phyloP scores from a whole-genome alignment of 441 rosid species.

The Cnidoscolus chayamansa region DNA sequence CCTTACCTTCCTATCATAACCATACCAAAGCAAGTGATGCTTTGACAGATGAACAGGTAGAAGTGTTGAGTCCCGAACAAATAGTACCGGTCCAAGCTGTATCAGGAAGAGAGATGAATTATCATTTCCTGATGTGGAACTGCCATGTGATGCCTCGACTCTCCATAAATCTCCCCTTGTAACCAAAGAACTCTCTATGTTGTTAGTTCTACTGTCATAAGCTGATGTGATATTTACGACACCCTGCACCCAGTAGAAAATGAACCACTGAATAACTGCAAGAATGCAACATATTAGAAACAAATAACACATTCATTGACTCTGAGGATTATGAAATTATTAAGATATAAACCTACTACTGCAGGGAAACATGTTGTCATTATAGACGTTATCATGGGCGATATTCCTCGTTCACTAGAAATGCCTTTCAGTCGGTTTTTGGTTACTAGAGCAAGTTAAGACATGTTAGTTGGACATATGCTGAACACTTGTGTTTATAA shows the following conservation, averaged over 20 bases:
- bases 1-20: slow-evolving; percentile 88
- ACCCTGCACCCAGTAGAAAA: slow-evolving; percentile 47
- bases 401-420: not conserved
- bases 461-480: not conserved
- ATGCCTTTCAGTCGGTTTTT: not conserved
- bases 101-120: slow-evolving; percentile 82
- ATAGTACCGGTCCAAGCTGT: slow-evolving; percentile 89
- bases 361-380: not conserved
- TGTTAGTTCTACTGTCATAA: slow-evolving; percentile 68
- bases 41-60: slow-evolving; percentile 88
- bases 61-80: slow-evolving; percentile 81
- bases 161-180: slow-evolving; percentile 98
- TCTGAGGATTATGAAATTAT: not conserved
- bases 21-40: slow-evolving; percentile 97
- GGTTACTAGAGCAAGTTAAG: not conserved
- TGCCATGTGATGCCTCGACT: slow-evolving; percentile 77
- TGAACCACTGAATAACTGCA: slow-evolving; percentile 15
- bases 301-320: not conserved
- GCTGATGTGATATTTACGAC: slow-evolving; percentile 68
- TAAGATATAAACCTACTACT: not conserved
- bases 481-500: not conserved
- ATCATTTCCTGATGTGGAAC: slow-evolving; percentile 58
- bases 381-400: not conserved
- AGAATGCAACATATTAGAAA: not conserved
- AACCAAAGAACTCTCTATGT: slow-evolving; percentile 70